Base-by-base conservation (phyloP, 768 basidiomycete genomes). In the Amanita subjunquillea region DNA sequence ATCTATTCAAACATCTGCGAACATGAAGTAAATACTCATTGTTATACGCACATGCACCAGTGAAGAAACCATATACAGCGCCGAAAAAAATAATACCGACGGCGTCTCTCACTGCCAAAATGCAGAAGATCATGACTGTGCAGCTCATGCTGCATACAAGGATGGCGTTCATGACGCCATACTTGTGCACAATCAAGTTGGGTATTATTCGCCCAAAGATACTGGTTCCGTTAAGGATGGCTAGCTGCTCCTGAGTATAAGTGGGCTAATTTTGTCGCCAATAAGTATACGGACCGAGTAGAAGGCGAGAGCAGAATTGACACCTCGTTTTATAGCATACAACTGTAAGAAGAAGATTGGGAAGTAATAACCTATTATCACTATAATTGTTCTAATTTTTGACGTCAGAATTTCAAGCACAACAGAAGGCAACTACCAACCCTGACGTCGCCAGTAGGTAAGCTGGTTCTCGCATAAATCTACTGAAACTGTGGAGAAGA, bases 341-440 rank as follows among this genome's bases (percentile, higher is more conserved):
- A 82, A 61, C 56, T 83, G 82, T 6, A 82, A 57, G 59, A 77
- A 83, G 62, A 79, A 82, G 15, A 78, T 65, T 0, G 79, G 78
- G 43, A 70, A 77, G 54, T 70, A 79, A 30, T 77, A 58, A 2
- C 73, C 75, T 1, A 61, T 56, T 4, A 70, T 59, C 13, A 69
- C 66, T 39, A 67, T 57, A 9, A 67, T 56, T 9, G 69, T 68
- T 29, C 71, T 73, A 3, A 49, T 45, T 43, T 30, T 36, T 23
- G n/a, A 6, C 30, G 37, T 46, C 13, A 45, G 41, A 49, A 22
- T 27, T 29, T 30, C 46, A 43, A 13, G 52, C 1, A 4, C 5
- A 37, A 3, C 43, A 29, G 15, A 36, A 10, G 7, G 15, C 15
- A 40, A n/a, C 22, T 39, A 49, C 62, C 44, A 42, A 68, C 69